Evolutionary conservation across 257 asterid genomes (phyloP), one percentile per base, ranked within the genome.

Genomic region (Henckelia pumila): DNA sequence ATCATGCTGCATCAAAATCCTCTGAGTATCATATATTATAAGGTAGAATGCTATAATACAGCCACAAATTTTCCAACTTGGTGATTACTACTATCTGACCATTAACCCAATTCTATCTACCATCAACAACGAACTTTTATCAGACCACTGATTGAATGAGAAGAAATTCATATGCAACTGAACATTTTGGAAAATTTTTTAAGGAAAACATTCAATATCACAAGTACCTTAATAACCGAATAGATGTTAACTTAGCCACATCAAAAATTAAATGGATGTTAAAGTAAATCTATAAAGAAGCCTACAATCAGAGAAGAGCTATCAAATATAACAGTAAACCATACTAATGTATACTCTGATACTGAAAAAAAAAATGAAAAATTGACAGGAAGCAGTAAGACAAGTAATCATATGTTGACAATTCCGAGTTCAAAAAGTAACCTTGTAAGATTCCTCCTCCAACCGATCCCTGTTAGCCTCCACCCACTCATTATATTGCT

Each of bases 391-490:
- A 49, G 8, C 59, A 59, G 37, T 26, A 28, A 72, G 26, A 37
- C 59, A 64, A 57, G 16, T 16, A 57, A 21, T 26, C 24, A 50
- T 22, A 37, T n/a, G 8, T 61, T 8, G 0, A 26, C 10, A 29
- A 77, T 60, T 35, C 55, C 30, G 44, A 66, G 62, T 64, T 21
- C 30, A 53, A 29, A 79, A 13, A 76, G 4, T n/a, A 75, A 92
- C 98, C 98, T 88, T 83, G 65, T 80, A 92, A 6, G 98, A 86
- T 66, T 92, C 95, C 68, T 86, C 88, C 76, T 89, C 97, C 82
- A 92, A 73, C 29, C 81, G 81, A 68, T 86, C 88, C 80, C 84
- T 86, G 67, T 92, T 89, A 3, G 83, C 89, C 67, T 80, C 91
- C 44, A 81, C 97, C 98, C 98, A 92, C 77, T 86, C 94, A 35